These are phyloP conservation scores for Blastocystis sp. DNA, from an alignment of 352 stramenopile species.

Conservation along the genomic window DNA sequence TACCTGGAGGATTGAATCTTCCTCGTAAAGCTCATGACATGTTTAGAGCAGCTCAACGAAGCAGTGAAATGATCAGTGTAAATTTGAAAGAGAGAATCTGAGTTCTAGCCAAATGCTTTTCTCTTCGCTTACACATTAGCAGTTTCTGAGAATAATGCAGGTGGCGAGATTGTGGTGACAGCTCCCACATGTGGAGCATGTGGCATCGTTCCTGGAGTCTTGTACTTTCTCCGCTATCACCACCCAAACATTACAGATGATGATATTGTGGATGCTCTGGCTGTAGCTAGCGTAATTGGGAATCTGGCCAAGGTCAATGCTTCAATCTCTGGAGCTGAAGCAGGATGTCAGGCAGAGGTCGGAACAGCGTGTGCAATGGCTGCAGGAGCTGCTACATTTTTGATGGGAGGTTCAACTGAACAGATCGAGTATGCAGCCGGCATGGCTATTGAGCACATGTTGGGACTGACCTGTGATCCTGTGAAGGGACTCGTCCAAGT, in stretches of 20 bases:
- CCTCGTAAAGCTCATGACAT: conserved; percentile 62
- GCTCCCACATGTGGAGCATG: conserved; percentile 64
- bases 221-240: conserved; percentile 63
- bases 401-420: conserved; percentile 63
- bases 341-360: conserved; percentile 65
- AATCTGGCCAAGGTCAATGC: conserved; percentile 65
- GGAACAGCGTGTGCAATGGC: conserved; percentile 65
- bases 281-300: conserved; percentile 63
- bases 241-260: conserved; percentile 60
- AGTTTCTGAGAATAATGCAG: conserved; percentile 65
- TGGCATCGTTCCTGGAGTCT: conserved; percentile 63
- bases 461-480: conserved; percentile 65
- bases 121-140: conserved; percentile 65
- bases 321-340: conserved; percentile 64
- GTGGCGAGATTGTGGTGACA: conserved; percentile 63
- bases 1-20: conserved; percentile 64
- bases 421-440: conserved; percentile 65
- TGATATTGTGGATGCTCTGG: conserved; percentile 62
- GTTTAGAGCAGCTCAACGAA: conserved; percentile 61
- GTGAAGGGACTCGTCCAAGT: conserved; percentile 65
- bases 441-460: conserved; percentile 65
- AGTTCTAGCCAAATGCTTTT: conserved; percentile 60
- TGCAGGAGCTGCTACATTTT: conserved; percentile 57
- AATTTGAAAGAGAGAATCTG: background rate
- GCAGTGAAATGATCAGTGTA: background rate